These are phyloP conservation scores for Apiospora hydei DNA, from an alignment of 2,329 filamentous ascomycete genomes.

Conservation along the genomic window DNA sequence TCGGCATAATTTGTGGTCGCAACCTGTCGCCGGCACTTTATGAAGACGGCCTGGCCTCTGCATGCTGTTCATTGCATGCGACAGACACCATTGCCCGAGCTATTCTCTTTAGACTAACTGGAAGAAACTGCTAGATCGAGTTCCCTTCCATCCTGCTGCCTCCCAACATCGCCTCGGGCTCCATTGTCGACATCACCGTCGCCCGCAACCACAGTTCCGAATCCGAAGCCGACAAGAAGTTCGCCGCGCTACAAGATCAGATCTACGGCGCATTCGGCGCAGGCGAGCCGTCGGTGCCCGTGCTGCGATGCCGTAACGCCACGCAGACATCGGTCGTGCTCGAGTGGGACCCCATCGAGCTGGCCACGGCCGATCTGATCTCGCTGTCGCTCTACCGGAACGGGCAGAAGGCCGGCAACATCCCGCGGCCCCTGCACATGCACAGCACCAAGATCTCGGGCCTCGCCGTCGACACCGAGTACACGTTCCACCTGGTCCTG, in stretches of 20 bases:
- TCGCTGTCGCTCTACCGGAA: slow-evolving; percentile 93
- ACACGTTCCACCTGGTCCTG: slow-evolving; percentile 89
- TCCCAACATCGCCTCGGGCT: slow-evolving; percentile 92
- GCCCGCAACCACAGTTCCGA: slow-evolving; percentile 85
- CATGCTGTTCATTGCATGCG: not conserved
- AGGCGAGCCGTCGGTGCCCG: slow-evolving; percentile 75
- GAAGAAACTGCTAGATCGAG: slow-evolving; percentile 74
- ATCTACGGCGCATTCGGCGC: slow-evolving; percentile 90
- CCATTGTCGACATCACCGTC: slow-evolving; percentile 97
- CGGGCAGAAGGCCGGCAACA: slow-evolving; percentile 94
- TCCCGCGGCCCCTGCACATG: slow-evolving; percentile 86
- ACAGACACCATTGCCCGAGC: slow-evolving; percentile 33
- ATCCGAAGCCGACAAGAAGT: slow-evolving; percentile 74
- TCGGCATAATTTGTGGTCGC: slow-evolving; percentile 27
- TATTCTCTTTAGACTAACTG: slow-evolving; percentile 32
- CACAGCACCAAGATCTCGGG: slow-evolving; percentile 97
- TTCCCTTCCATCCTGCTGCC: slow-evolving; percentile 98
- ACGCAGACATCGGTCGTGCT: slow-evolving; percentile 98
- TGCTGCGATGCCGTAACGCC: slow-evolving; percentile 92
- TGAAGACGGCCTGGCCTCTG: not conserved
- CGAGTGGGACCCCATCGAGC: slow-evolving; percentile 94
- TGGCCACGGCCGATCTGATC: slow-evolving; percentile 90
- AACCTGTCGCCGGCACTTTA: slow-evolving; percentile 26
- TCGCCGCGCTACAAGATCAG: slow-evolving; percentile 84
- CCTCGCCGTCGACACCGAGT: slow-evolving; percentile 94